Evolutionary conservation across 208 protist species (phyloP).

Genomic region (Leishmania turanica): DNA sequence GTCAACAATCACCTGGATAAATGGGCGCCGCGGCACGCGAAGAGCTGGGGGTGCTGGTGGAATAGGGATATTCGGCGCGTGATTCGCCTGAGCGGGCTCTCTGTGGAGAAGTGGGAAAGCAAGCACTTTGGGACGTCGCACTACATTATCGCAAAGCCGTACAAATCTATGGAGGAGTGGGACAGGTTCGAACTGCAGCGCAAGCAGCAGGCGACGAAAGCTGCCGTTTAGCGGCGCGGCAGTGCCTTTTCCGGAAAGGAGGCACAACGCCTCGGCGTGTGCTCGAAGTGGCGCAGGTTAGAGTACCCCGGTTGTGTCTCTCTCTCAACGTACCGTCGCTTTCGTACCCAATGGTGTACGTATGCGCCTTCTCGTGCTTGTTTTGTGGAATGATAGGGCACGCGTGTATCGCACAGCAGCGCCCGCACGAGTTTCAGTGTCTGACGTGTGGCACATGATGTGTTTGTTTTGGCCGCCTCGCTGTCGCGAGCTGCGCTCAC

Average conservation of each 20-base stretch:
- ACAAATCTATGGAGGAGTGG: conserved; percentile 80
- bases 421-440: neutral
- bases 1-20: conserved; percentile 88
- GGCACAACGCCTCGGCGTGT: neutral
- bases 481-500: neutral
- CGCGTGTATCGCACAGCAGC: neutral
- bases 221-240: conserved; percentile 1
- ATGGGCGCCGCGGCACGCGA: conserved; percentile 82
- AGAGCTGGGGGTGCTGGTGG: conserved; percentile 91
- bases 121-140: conserved; percentile 91
- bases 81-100: conserved; percentile 67
- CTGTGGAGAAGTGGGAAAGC: conserved; percentile 62
- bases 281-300: neutral
- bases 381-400: neutral
- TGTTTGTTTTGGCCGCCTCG: neutral
- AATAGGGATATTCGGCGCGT: conserved; percentile 85
- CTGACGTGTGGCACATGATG: neutral
- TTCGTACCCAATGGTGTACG: neutral
- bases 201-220: conserved; percentile 13
- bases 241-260: neutral
- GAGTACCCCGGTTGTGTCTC: neutral
- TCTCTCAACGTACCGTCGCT: too few relatives aligned
- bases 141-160: conserved; percentile 84
- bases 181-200: conserved; percentile 36
- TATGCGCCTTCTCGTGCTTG: neutral